Evolutionary conservation across 495 filamentous ascomycete species (phyloP), one percentile per base, ranked within the genome.

Genomic region (Polyplosphaeria fusca): DNA sequence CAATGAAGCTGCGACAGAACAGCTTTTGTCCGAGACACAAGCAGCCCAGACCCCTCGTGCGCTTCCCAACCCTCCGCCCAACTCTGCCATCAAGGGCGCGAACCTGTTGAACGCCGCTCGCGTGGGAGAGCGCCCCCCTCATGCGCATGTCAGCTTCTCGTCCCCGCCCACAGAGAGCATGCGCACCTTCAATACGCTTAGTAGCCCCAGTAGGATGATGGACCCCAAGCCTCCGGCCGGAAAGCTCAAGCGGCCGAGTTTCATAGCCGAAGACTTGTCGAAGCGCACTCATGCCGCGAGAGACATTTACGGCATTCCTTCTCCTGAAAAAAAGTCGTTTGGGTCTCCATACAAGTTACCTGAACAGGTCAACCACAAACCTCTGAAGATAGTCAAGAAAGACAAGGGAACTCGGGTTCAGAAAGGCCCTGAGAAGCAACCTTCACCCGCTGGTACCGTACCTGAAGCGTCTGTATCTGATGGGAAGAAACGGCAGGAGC

Each of bases 71-170:
- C 28, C 30, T 24, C 20, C n/a, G 9, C 32, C 28, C 5, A 45
- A 5, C 12, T 39, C 58, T 3, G 51, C 49, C n/a, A 45, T 51
- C 11, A n/a, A 25, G 30, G 35, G 51, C 41, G 53, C 59, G 5
- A 46, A 27, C 18, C 39, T 63, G 1, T 53, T 63, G 16, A 63
- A 63, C 24, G 59, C 59, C 14, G 59, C 59, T 11, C 59, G 59
- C 23, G 35, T 50, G 1, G 44, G 9, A 9, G 9, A 51, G 7
- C 32, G 24, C 0, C 14, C 5, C 30, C 12, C 18, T 13, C 0
- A n/a, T n/a, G 0, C 23, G 3, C 23, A 47, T 20, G 39, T 19
- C 13, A 16, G 14, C 13, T 16, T 20, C 1, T 24, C 56, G 7
- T 53, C 39, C 2, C 13, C 49, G 18, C 37, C 14, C 49, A 26